phyloP scores from a whole-genome alignment of 257 asterid species.

The Solanum bulbocastanum region DNA sequence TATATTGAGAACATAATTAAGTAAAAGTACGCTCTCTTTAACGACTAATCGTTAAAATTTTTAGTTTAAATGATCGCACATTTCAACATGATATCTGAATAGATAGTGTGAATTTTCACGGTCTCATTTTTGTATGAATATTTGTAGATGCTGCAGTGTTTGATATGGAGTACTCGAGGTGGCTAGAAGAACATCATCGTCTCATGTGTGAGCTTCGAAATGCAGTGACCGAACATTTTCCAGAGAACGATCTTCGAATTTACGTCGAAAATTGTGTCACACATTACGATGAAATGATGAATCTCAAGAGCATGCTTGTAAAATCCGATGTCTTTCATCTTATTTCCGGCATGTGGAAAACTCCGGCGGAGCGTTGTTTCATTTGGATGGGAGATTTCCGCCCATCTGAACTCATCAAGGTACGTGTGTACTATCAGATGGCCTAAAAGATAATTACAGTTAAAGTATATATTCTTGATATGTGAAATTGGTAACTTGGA shows the following conservation, averaged over 20 bases:
- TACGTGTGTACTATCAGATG: not conserved
- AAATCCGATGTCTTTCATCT: conserved; percentile 68
- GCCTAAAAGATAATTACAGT: not conserved
- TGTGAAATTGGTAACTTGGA: not conserved
- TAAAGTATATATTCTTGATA: not conserved
- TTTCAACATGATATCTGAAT: not conserved
- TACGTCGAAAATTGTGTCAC: conserved; percentile 50
- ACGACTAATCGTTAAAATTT: not conserved
- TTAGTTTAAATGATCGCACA: not conserved
- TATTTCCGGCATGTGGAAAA: conserved; percentile 76
- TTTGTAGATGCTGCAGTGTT: conserved; percentile 43
- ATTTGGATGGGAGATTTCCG: conserved; percentile 92
- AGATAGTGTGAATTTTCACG: not conserved
- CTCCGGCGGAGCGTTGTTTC: conserved; percentile 88
- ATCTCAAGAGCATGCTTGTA: conserved; percentile 44
- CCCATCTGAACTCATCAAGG: conserved; percentile 82
- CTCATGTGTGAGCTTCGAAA: conserved; percentile 60
- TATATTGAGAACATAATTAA: not conserved
- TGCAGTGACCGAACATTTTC: conserved; percentile 49
- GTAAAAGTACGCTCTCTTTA: not conserved
- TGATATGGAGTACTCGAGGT: conserved; percentile 70
- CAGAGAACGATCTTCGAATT: conserved; percentile 59
- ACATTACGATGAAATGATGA: conserved; percentile 53
- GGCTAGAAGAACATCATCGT: conserved; percentile 80
- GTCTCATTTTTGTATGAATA: not conserved